Conservation (phyloP, 2,329 filamentous ascomycete species). For the Calonectria fujianensis region DNA sequence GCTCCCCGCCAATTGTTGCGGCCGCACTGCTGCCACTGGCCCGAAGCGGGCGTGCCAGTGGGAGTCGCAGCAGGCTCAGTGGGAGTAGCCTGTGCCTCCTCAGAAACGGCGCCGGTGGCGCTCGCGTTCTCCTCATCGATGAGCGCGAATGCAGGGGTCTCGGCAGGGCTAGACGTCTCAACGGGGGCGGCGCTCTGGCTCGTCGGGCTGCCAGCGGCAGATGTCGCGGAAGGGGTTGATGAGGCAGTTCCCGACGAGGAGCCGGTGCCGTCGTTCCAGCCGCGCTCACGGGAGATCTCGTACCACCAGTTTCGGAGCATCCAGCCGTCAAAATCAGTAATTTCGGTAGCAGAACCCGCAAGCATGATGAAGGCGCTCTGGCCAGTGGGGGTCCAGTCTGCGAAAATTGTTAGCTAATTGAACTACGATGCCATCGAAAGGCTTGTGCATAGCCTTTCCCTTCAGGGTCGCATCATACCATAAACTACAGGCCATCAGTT, state of each 20-base stretch:
- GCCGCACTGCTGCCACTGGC: conserved; percentile 9
- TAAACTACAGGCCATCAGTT: conserved; percentile 40
- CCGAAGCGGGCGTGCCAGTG: background rate
- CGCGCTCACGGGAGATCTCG: conserved; percentile 54
- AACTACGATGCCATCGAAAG: background rate
- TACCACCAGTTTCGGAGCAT: conserved; percentile 69
- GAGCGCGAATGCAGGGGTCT: conserved; percentile 4
- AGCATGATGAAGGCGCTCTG: conserved; percentile 67
- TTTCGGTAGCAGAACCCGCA: conserved; percentile 62
- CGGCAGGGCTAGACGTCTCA: background rate
- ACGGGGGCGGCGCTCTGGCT: background rate
- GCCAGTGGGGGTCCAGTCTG: conserved; percentile 66
- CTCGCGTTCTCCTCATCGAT: background rate
- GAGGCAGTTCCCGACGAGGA: conserved; percentile 6
- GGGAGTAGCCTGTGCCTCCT: conserved; percentile 13
- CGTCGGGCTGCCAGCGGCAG: background rate
- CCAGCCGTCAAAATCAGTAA: conserved; percentile 70
- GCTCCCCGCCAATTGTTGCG: background rate
- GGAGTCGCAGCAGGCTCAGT: background rate
- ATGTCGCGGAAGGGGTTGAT: background rate
- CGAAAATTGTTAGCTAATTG: conserved; percentile 39
- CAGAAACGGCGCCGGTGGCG: background rate
- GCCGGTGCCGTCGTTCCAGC: conserved; percentile 43
- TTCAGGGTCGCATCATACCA: conserved; percentile 31
- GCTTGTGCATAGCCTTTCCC: background rate